Percentiles rank a stretch among this genome's conserved stretches.
Evolutionary conservation across 441 rosid genomes (phyloP).

Genomic region (Populus hybrid): DNA sequence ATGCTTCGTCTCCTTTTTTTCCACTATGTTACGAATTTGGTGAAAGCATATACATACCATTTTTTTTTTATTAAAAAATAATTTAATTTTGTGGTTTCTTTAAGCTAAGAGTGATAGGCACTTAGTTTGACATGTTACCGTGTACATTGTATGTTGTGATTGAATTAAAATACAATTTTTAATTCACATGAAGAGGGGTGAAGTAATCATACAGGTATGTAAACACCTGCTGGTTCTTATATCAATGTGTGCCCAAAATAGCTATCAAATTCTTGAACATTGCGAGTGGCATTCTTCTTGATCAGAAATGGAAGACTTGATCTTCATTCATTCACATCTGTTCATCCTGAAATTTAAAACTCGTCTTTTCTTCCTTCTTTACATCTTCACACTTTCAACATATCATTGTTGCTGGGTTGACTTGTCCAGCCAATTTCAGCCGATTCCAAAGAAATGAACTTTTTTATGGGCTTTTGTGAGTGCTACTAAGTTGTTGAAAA

Average conservation of each 20-base stretch:
- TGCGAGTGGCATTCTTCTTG: neutral
- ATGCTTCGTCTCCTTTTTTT: slow-evolving; percentile 9
- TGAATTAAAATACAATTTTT: no score
- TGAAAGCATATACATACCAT: neutral
- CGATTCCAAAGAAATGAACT: neutral
- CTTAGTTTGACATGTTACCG: neutral
- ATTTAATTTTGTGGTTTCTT: neutral
- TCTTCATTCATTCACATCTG: neutral
- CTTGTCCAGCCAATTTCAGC: neutral
- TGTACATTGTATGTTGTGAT: neutral
- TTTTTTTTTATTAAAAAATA: neutral
- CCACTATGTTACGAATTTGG: slow-evolving; percentile 6
- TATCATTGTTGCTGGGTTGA: neutral
- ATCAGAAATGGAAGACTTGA: neutral
- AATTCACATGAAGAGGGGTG: neutral
- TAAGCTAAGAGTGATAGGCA: neutral
- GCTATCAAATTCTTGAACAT: slow-evolving; percentile 2
- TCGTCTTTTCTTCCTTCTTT: neutral
- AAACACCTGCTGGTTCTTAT: neutral
- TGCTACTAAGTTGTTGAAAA: neutral
- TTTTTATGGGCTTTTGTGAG: neutral
- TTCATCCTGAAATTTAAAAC: neutral
- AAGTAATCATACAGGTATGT: neutral
- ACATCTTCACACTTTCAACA: neutral
- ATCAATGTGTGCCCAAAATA: neutral